Evolutionary conservation across 176 grass and related monocot genomes (phyloP).

Genomic region (Leersia perrieri): DNA sequence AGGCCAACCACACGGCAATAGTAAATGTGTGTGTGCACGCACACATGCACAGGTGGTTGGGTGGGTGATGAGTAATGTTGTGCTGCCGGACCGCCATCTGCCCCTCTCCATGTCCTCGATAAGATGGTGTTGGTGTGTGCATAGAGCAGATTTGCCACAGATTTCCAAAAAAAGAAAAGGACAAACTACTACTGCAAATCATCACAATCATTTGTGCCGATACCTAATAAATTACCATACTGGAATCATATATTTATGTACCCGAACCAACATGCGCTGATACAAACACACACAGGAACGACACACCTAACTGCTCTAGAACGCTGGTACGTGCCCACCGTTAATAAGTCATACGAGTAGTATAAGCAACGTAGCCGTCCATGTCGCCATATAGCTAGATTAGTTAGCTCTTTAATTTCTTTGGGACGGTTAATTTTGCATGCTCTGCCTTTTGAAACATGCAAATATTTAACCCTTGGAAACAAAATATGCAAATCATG

Average conservation of each 20-base stretch:
- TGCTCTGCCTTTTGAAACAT: background rate
- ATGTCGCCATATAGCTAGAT: background rate
- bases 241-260: background rate
- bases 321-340: conserved; percentile 1
- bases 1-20: conserved; percentile 20
- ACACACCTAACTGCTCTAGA: conserved; percentile 38
- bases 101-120: background rate
- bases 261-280: no score
- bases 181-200: background rate
- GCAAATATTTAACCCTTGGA: no score
- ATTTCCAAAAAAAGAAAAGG: background rate
- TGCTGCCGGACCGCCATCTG: background rate
- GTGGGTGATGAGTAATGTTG: conserved; percentile 23
- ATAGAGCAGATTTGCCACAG: background rate
- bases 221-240: background rate
- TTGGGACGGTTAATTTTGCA: background rate
- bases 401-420: background rate
- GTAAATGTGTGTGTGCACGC: conserved; percentile 10
- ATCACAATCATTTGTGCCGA: background rate
- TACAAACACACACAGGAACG: background rate
- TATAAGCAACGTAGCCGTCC: background rate
- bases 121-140: background rate
- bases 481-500: background rate
- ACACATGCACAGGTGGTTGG: background rate
- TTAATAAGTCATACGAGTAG: background rate